Evolutionary conservation across 148 eudicot species (phyloP).

Genomic region (Fallopia convolvulus): DNA sequence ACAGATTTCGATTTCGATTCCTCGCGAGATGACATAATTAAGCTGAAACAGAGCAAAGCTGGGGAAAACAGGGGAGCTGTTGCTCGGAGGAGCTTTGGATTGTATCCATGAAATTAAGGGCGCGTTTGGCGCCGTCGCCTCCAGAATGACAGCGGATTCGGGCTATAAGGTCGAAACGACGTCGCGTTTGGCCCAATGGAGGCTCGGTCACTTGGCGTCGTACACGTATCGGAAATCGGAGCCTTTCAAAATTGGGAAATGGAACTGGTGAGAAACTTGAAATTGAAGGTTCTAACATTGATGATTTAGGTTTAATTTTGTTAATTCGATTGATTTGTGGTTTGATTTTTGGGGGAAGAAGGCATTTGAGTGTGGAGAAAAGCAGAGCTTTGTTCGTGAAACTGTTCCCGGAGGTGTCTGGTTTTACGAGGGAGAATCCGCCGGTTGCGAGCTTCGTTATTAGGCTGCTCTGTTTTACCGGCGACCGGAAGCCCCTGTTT

Average conservation of each 20-base stretch:
- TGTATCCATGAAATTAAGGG: conserved; percentile 11
- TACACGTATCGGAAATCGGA: conserved; percentile 64
- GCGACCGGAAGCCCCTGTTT: conserved; percentile 45
- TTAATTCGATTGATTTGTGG: neutral
- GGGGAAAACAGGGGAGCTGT: conserved; percentile 12
- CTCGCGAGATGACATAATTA: neutral
- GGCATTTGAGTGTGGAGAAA: conserved; percentile 71
- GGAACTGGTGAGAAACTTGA: conserved; percentile 58
- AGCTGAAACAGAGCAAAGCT: neutral
- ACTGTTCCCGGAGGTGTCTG: conserved; percentile 61
- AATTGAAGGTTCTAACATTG: neutral
- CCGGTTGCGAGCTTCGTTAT: conserved; percentile 66
- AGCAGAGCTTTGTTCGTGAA: conserved; percentile 50
- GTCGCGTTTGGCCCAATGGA: conserved; percentile 83
- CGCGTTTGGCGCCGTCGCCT: neutral
- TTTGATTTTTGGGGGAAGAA: conserved; percentile 14
- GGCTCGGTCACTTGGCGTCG: conserved; percentile 59
- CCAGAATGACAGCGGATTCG: neutral
- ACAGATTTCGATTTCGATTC: neutral
- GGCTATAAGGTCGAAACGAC: conserved; percentile 64
- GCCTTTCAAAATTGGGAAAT: conserved; percentile 63
- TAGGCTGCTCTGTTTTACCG: conserved; percentile 39
- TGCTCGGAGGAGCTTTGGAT: conserved; percentile 7
- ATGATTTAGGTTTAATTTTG: neutral
- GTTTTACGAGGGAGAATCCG: conserved; percentile 62